Evolutionary conservation across 768 basidiomycete species (phyloP), one percentile per base, ranked within the genome.

Genomic region (Pilatotrama ljubarskyi): DNA sequence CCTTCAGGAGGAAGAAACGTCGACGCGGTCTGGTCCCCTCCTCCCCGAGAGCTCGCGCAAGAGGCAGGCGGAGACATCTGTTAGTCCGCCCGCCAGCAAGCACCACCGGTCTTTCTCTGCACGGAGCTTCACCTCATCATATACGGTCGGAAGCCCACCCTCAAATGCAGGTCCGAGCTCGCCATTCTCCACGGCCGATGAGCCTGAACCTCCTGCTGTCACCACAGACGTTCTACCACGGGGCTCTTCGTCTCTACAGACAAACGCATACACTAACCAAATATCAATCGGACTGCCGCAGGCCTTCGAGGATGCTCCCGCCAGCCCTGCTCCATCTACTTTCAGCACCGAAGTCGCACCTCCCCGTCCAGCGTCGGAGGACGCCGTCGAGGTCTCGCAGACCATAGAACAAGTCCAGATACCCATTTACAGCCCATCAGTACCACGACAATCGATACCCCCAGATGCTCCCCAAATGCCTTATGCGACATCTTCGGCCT

Each of bases 1-100:
- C 24, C 62, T 80, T 48, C 86, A 86, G 38, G 59, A 43, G n/a
- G 57, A 58, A 49, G 26, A 11, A 15, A 8, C n/a, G 35, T 32
- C 52, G 2, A 29, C 10, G 18, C 25, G 42, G 2, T 10, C 26
- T 20, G 26, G 25, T 9, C 4, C 44, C 8, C 17, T 55, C 26
- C 17, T 41, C 13, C n/a, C 48, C 3, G 52, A 3, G 17, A 11
- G 24, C 3, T 35, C 47, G 11, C 41, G 50, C 20, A 58, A 58
- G 43, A 32, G 57, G 42, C 20, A 32, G 20, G 57, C 50, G n/a
- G 57, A 58, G 24, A 18, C 32, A 8, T 44, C 29, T 2, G 11
- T 38, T 42, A 44, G 50, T 18, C 42, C 41, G 20, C 50, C 57
- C 10, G 29, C 38, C 24, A 35, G 42, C 35, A 51, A 58, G 43